A percentile compares a stretch with the other conserved stretches of the same genome.
These are phyloP conservation scores for Yamadazyma aaseri DNA, from an alignment of 1,139 yeast genomes.

Conservation along the genomic window DNA sequence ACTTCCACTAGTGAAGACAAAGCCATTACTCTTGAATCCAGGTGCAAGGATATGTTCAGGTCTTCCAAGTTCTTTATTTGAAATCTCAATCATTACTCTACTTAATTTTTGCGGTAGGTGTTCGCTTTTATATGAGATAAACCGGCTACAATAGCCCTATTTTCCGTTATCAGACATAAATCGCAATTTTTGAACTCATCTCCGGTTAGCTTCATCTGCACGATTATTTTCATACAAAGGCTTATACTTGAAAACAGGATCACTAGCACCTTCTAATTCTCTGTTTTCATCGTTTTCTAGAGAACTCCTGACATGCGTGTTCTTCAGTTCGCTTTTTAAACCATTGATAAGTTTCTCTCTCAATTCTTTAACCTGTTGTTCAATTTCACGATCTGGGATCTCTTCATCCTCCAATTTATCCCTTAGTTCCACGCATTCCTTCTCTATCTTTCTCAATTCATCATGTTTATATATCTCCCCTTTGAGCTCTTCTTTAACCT, in stretches of 20 bases:
- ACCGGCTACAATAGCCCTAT: too few relatives aligned
- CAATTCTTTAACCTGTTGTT: constrained; percentile 20
- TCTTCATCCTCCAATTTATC: constrained; percentile 56
- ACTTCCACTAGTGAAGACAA: constrained; percentile 8
- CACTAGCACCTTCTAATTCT: neutral
- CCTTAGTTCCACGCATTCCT: constrained; percentile 53
- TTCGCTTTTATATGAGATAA: too few relatives aligned
- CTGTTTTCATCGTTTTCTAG: neutral
- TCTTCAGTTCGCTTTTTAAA: neutral
- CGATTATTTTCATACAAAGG: too few relatives aligned
- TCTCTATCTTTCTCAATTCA: constrained; percentile 47
- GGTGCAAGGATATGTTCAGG: constrained; percentile 5
- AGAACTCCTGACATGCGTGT: neutral
- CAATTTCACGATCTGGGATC: constrained; percentile 26
- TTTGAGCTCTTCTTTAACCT: constrained; percentile 5
- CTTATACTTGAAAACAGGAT: constrained; percentile 2
- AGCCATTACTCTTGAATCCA: constrained; percentile 6
- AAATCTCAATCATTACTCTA: constrained; percentile 1
- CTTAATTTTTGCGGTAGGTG: too few relatives aligned
- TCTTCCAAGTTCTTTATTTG: constrained; percentile 3
- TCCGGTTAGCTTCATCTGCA: too few relatives aligned
- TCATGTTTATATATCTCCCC: constrained; percentile 46
- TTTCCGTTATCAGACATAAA: too few relatives aligned
- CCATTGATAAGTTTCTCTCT: constrained; percentile 20
- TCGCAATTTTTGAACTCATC: too few relatives aligned